phyloP scores from a whole-genome alignment of 1,284 basidiomycete genomes.

The Schizophyllum amplum region DNA sequence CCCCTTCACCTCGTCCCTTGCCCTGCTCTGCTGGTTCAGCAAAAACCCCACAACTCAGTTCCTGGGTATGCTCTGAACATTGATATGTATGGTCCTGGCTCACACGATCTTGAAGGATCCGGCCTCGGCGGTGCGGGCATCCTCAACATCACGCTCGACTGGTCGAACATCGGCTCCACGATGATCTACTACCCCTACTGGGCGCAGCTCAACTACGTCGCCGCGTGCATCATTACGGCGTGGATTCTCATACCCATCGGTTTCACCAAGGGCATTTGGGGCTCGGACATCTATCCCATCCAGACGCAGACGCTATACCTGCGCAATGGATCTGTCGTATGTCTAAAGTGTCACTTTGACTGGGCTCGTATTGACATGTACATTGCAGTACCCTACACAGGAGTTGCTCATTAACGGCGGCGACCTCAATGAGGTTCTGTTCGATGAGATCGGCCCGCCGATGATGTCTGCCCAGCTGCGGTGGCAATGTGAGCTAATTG shows the following conservation, averaged over 20 bases:
- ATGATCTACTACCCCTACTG: constrained; percentile 19
- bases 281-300: constrained; percentile 17
- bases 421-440: constrained; percentile 9
- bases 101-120: constrained; percentile 3
- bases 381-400: constrained; percentile 14
- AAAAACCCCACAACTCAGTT: constrained; percentile 18
- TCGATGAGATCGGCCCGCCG: constrained; percentile 14
- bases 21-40: constrained; percentile 19
- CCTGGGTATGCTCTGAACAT: too few species aligned
- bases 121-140: constrained; percentile 18
- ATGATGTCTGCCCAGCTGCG: constrained; percentile 20
- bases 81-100: neutral
- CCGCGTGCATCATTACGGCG: constrained; percentile 13
- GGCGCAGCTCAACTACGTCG: constrained; percentile 17
- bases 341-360: neutral
- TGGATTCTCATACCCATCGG: constrained; percentile 19
- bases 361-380: neutral
- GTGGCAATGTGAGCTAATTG: constrained; percentile 15
- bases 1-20: constrained; percentile 19
- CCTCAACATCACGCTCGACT: constrained; percentile 18
- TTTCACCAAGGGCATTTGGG: constrained; percentile 16
- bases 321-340: constrained; percentile 11
- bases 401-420: constrained; percentile 14
- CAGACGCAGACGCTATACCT: constrained; percentile 15
- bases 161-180: constrained; percentile 19